Conservation (phyloP, 1,284 basidiomycete genomes). For the Fomitopsis pinicola region DNA sequence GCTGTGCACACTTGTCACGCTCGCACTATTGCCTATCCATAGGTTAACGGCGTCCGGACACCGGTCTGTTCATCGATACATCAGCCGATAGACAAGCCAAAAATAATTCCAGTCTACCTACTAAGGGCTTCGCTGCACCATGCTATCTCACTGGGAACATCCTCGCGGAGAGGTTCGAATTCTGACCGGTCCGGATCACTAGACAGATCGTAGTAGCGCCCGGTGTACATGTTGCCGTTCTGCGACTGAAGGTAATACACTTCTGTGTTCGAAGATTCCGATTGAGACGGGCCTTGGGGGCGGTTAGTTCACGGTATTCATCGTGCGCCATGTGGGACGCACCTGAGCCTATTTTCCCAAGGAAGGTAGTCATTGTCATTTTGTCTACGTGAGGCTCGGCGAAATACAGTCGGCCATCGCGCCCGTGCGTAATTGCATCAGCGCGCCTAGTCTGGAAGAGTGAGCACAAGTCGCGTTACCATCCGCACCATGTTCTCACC, state of each 20-base stretch:
- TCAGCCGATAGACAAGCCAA: neutral
- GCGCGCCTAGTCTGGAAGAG: slow-evolving; percentile 43
- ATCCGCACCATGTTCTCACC: slow-evolving; percentile 41
- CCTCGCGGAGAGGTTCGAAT: slow-evolving; percentile 52
- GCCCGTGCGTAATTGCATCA: slow-evolving; percentile 65
- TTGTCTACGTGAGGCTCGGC: slow-evolving; percentile 69
- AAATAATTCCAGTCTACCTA: slow-evolving; percentile 30
- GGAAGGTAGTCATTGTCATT: slow-evolving; percentile 61
- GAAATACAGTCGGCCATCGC: slow-evolving; percentile 65
- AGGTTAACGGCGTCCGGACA: slow-evolving; percentile 85
- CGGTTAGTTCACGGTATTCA: neutral
- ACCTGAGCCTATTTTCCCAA: slow-evolving; percentile 41
- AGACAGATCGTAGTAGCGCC: slow-evolving; percentile 34
- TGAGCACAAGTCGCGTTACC: neutral
- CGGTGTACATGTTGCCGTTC: slow-evolving; percentile 80
- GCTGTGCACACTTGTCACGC: slow-evolving; percentile 81
- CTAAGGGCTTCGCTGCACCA: slow-evolving; percentile 81
- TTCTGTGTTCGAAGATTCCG: slow-evolving; percentile 26
- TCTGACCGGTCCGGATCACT: slow-evolving; percentile 43
- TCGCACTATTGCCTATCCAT: slow-evolving; percentile 81
- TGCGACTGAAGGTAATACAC: slow-evolving; percentile 84
- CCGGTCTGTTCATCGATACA: slow-evolving; percentile 37
- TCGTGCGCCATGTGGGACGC: slow-evolving; percentile 9
- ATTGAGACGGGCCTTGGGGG: neutral
- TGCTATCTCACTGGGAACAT: slow-evolving; percentile 62